A percentile compares a stretch with the other conserved stretches of the same genome.
phyloP scores from a whole-genome alignment of 2,329 filamentous ascomycete genomes.

The Bipolaris oryzae region DNA sequence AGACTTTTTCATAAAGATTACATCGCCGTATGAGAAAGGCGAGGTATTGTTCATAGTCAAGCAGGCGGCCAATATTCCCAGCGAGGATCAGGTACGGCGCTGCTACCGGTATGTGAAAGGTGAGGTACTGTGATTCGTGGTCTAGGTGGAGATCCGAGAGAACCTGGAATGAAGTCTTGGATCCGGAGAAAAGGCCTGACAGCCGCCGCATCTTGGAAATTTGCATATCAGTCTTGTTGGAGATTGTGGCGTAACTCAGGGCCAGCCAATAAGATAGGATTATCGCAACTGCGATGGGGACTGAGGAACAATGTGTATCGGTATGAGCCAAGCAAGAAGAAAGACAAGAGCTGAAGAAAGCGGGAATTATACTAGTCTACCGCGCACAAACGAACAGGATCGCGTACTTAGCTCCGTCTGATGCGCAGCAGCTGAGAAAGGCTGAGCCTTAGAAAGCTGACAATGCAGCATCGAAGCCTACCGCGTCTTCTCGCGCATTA shows the following conservation, averaged over 20 bases:
- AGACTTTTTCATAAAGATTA: conserved; percentile 40
- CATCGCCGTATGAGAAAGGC: conserved; percentile 38
- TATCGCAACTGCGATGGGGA: background rate
- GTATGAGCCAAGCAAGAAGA: background rate
- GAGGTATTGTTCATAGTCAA: conserved; percentile 41
- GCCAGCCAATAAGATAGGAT: background rate
- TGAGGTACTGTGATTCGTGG: conserved; percentile 37
- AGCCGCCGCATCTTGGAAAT: conserved; percentile 30
- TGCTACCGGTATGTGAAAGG: conserved; percentile 38
- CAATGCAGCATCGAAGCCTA: conserved; percentile 13
- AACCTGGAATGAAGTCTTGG: conserved; percentile 38
- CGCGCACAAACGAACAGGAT: background rate
- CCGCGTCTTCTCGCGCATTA: conserved; percentile 9
- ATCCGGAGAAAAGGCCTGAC: conserved; percentile 30
- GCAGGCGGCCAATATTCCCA: conserved; percentile 40
- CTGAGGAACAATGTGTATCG: background rate
- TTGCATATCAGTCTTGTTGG: background rate
- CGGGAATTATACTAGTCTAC: background rate
- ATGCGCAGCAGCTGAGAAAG: conserved; percentile 11
- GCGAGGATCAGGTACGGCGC: conserved; percentile 40
- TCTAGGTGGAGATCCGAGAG: conserved; percentile 43
- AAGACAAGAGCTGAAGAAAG: background rate
- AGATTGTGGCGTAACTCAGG: background rate
- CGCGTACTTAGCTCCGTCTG: conserved; percentile 1
- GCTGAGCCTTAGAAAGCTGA: conserved; percentile 7